Conservation (phyloP, 2,329 filamentous ascomycete species). For the Aspergillus fijiensis region DNA sequence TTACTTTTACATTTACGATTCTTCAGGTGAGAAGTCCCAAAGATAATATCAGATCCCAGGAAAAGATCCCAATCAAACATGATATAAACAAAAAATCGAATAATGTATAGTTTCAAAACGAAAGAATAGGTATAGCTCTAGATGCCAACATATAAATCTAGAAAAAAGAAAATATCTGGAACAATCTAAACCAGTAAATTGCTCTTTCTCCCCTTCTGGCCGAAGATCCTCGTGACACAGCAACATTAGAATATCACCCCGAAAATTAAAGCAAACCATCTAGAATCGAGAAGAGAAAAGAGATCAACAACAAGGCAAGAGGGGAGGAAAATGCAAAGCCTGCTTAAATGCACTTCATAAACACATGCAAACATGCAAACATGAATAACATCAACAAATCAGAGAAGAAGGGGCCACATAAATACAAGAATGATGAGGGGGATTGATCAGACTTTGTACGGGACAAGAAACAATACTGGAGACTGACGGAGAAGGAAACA, state of each 20-base stretch:
- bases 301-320: not conserved
- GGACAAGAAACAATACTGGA: no score
- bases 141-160: no score
- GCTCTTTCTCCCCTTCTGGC: not conserved
- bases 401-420: not conserved
- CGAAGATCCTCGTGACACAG: not conserved
- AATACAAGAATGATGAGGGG: not conserved
- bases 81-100: no score
- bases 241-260: not conserved
- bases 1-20: no score
- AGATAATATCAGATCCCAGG: no score
- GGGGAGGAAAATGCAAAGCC: not conserved
- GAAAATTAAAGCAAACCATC: not conserved
- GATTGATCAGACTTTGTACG: no score
- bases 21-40: no score
- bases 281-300: not conserved
- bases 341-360: not conserved
- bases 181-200: not conserved
- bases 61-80: no score
- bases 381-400: not conserved
- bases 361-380: not conserved
- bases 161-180: not conserved
- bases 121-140: no score
- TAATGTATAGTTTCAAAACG: no score
- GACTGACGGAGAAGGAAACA: no score